These are phyloP conservation scores for Aspergillus conjunctus DNA, from an alignment of 495 filamentous ascomycete genomes.

Conservation along the genomic window DNA sequence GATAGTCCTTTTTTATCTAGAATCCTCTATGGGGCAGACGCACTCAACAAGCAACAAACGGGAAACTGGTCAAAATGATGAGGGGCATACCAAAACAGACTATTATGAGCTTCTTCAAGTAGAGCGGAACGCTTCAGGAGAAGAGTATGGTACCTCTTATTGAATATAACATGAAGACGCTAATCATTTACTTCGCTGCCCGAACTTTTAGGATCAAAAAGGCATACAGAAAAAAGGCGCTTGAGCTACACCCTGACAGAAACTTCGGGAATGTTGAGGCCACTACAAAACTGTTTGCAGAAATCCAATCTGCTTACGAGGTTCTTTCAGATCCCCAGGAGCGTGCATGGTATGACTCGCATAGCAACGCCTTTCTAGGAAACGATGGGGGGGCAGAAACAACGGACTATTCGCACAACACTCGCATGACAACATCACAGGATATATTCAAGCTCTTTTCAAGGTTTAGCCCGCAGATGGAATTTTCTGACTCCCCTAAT, in stretches of 20 bases:
- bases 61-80: slow-evolving; percentile 22
- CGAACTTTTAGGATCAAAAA: slow-evolving; percentile 73
- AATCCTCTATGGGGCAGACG: slow-evolving; percentile 69
- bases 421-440: slow-evolving; percentile 71
- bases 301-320: slow-evolving; percentile 91
- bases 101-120: slow-evolving; percentile 91
- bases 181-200: slow-evolving; percentile 2
- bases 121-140: slow-evolving; percentile 68
- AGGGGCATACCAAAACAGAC: slow-evolving; percentile 62
- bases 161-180: neutral
- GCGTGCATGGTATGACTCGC: slow-evolving; percentile 95
- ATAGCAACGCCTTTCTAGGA: slow-evolving; percentile 79
- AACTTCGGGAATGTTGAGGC: slow-evolving; percentile 85
- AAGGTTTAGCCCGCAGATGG: slow-evolving; percentile 72
- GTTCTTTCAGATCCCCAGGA: slow-evolving; percentile 94
- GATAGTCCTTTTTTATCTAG: neutral
- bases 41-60: slow-evolving; percentile 62
- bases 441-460: slow-evolving; percentile 75
- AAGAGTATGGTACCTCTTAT: slow-evolving; percentile 66
- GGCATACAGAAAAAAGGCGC: slow-evolving; percentile 84
- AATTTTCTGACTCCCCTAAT: slow-evolving; percentile 70
- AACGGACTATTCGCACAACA: slow-evolving; percentile 61
- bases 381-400: slow-evolving; percentile 47
- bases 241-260: slow-evolving; percentile 93
- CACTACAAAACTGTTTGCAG: slow-evolving; percentile 82